Evolutionary conservation across 2,329 filamentous ascomycete genomes (phyloP), one percentile per base, ranked within the genome.

Genomic region (Sporothrix mexicana): DNA sequence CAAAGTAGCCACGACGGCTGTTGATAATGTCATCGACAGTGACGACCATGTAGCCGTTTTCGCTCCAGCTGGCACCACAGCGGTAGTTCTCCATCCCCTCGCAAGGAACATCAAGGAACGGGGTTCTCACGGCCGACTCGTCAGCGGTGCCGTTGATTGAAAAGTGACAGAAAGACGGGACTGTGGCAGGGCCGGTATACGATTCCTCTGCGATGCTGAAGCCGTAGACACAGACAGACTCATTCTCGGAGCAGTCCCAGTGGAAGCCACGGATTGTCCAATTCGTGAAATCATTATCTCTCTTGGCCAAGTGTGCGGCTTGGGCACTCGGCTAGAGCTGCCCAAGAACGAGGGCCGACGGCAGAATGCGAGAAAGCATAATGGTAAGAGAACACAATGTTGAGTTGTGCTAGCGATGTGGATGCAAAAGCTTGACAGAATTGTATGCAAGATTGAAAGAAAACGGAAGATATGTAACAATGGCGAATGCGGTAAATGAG

Each of bases 1-100:
- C 73, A 53, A 79, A 78, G 67, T 76, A 78, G 1, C 76, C 76
- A 25, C 75, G 75, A 20, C 61, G 72, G 8, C 62, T 55, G 3
- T 66, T 25, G 0, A 49, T 51, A 1, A 73, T 25, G 62, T 78
- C 76, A 43, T 77, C 76, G 7, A 76, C 41, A 1, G 76, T 76
- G 1, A 79, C 49, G 10, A 77, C 74, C 71, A 77, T 72, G 70
- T 76, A 78, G 5, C 74, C 74, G 43, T 68, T 59, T 43, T 59
- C 30, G 64, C 76, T 73, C 73, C 74, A 79, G 20, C 74, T 76
- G 49, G 75, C 76, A 51, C 74, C 76, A 57, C 76, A 59, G 30
- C 23, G 64, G 72, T 77, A 78, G 2, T 73, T 53, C 45, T 71
- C 20, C 3, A 69, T 55, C 0, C 74, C 69, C 1, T 73, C 74